Evolutionary conservation across 306 rosid genomes (phyloP), one percentile per base, ranked within the genome.

Genomic region (Astragalus membranaceus): DNA sequence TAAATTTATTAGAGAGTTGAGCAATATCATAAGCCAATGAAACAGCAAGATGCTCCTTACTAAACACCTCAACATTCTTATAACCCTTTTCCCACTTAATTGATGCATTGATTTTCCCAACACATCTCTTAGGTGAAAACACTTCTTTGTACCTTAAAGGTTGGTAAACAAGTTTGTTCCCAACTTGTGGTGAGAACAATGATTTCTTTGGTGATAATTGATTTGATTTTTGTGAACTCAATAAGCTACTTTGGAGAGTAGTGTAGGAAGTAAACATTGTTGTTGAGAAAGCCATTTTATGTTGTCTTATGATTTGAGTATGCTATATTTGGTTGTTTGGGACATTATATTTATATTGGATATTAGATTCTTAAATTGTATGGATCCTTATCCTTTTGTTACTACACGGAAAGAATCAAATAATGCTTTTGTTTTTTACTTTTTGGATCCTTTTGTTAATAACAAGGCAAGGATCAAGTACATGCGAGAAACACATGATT

Each of bases 11-110:
- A 3, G 98, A 92, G 42, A 92, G 84, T 46, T 80, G 89, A 43
- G 92, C 86, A 12, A 85, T 82, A 83, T 92, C 84, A 74, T 88
- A 81, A 12, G 98, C 98, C 69, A 92, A 64, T 29, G 90, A 57
- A 72, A 71, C 83, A 15, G 90, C 89, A 74, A 89, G 79, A 20
- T 86, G 82, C 64, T 92, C 96, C 83, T 85, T 86, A 3, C 77
- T 30, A 13, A 87, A 85, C 60, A 88, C 89, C 79, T 82, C 86
- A 8, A 76, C 78, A 41, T 85, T 86, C 79, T 78, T 84, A 58
- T 26, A 73, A 2, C 78, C 72, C 10, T 57, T 70, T 79, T 80
- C 75, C 70, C 91, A 81, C 70, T 63, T 63, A 6, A 82, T 14
- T 9, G 88, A 75, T 14, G 90, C 79, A 13, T 66, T 41, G 30